These are phyloP conservation scores for Epithemia pelagica DNA, from an alignment of 108 stramenopile species.

Conservation along the genomic window DNA sequence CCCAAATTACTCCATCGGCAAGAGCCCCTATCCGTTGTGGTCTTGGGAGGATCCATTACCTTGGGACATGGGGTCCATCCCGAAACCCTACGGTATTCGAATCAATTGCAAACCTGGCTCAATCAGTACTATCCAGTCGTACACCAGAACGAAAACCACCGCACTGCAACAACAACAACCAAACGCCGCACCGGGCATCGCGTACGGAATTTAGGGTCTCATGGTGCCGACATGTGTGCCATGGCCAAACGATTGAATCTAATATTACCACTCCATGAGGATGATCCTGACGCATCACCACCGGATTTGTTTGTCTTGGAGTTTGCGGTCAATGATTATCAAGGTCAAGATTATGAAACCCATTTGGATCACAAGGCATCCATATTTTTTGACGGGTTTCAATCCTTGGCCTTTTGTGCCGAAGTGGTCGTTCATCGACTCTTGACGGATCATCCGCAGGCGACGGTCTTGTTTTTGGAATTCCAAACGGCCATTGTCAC, in stretches of 20 bases:
- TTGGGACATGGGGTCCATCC: too few relatives aligned
- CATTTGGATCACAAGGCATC: slow-evolving; percentile 40
- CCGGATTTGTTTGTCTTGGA: slow-evolving; percentile 46
- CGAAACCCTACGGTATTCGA: too few relatives aligned
- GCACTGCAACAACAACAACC: too few relatives aligned
- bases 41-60: too few relatives aligned
- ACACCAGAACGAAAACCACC: too few relatives aligned
- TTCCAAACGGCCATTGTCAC: slow-evolving; percentile 46
- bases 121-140: too few relatives aligned
- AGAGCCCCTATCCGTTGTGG: too few relatives aligned
- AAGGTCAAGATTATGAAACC: slow-evolving; percentile 53
- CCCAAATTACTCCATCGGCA: too few relatives aligned
- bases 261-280: background rate
- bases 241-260: background rate
- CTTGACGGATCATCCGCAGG: slow-evolving; percentile 24
- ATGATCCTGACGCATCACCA: background rate
- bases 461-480: slow-evolving; percentile 51
- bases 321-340: slow-evolving; percentile 66
- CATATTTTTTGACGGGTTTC: slow-evolving; percentile 58
- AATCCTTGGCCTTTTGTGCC: slow-evolving; percentile 36
- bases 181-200: background rate
- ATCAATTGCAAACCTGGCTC: too few relatives aligned
- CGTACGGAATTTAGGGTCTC: background rate
- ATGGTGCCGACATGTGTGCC: background rate
- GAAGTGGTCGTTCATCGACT: slow-evolving; percentile 48